phyloP scores from a whole-genome alignment of 177 flowering plant species.

The Vitis hybrid region DNA sequence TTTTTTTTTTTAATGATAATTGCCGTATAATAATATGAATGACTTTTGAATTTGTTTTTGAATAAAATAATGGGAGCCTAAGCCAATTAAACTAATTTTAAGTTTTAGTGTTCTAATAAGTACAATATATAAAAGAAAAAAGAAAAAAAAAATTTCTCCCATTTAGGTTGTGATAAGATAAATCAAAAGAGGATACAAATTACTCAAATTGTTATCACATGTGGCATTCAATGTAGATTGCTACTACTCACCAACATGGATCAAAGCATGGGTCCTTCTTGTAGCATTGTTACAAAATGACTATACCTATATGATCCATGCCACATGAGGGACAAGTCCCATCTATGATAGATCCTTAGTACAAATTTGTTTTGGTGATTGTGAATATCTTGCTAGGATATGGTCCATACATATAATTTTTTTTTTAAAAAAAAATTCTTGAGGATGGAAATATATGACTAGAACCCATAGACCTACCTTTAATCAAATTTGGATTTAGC shows the following conservation, averaged over 20 bases:
- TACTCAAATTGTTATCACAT: slow-evolving; percentile 11
- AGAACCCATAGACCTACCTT: too few relatives aligned
- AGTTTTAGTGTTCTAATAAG: too few relatives aligned
- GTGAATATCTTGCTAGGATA: background rate
- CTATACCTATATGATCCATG: background rate
- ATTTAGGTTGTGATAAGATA: too few relatives aligned
- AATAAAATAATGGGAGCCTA: too few relatives aligned
- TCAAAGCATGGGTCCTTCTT: slow-evolving; percentile 10
- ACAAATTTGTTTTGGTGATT: background rate
- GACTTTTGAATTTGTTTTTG: too few relatives aligned
- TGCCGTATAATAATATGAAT: rapidly evolving
- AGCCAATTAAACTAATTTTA: too few relatives aligned
- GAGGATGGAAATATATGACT: too few relatives aligned
- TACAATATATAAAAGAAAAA: background rate
- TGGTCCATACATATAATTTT: background rate
- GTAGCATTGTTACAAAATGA: background rate
- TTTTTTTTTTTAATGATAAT: too few relatives aligned
- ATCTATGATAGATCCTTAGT: background rate
- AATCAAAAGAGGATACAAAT: too few relatives aligned
- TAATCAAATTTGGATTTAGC: too few relatives aligned
- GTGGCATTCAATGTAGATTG: slow-evolving; percentile 20
- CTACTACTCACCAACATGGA: slow-evolving; percentile 12
- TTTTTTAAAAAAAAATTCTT: too few relatives aligned
- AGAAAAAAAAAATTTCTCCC: background rate
- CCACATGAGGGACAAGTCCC: background rate